Evolutionary conservation across 2,329 filamentous ascomycete species (phyloP).

Genomic region (Xylaria sp.): DNA sequence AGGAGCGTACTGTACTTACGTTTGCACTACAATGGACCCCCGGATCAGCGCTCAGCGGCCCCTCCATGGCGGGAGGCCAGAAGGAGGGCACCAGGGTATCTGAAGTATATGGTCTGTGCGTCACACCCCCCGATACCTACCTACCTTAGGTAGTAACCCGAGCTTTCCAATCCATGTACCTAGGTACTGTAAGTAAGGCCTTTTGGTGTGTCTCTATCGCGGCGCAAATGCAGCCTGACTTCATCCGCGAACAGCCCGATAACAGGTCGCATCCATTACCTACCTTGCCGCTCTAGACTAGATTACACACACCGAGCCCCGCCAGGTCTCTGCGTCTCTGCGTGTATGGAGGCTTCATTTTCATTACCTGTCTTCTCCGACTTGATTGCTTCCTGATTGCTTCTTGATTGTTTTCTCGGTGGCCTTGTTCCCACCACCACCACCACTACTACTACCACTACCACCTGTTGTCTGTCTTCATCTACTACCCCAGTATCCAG

Average conservation of each 20-base stretch:
- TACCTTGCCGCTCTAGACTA: neutral
- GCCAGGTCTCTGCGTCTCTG: no score
- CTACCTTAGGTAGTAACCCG: no score
- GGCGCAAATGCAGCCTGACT: constrained; percentile 14
- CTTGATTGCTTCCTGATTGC: neutral
- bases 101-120: constrained; percentile 17
- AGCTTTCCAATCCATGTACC: no score
- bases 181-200: no score
- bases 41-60: no score
- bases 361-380: neutral
- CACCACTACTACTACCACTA: no score
- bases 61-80: no score
- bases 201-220: no score
- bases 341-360: no score
- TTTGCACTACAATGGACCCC: neutral
- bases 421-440: neutral
- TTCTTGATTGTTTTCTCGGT: constrained; percentile 1
- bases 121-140: neutral
- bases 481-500: no score
- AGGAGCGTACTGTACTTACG: no score
- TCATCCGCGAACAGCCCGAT: constrained; percentile 10
- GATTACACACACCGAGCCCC: neutral
- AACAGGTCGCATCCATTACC: neutral
- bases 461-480: neutral
- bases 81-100: no score